phyloP scores from a whole-genome alignment of 169 alveolate genomes.

The Plasmodium coatneyi region DNA sequence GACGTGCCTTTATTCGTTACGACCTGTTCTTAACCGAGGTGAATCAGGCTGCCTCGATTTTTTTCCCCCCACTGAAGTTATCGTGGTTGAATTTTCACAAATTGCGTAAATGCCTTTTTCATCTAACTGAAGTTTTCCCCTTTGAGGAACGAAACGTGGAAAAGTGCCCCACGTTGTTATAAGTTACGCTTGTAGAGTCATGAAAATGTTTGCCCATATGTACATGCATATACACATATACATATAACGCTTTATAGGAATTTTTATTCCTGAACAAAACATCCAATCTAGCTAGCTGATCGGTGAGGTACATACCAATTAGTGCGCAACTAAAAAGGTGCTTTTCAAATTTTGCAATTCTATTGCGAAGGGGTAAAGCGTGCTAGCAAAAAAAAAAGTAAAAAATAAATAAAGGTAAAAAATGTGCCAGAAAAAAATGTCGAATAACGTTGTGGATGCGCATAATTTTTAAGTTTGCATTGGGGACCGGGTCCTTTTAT shows the following conservation, averaged over 20 bases:
- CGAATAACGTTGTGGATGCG: not conserved
- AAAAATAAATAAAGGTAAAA: not conserved
- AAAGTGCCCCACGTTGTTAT: not conserved
- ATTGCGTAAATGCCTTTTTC: not conserved
- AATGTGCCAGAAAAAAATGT: not conserved
- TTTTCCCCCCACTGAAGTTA: not conserved
- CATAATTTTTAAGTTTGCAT: not conserved
- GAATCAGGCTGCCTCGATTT: not conserved
- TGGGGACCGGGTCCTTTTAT: not conserved
- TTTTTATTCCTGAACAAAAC: not conserved
- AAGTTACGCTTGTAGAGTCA: not conserved
- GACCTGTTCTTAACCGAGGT: not conserved
- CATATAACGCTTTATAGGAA: not conserved
- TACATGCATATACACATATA: not conserved
- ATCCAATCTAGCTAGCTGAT: not conserved
- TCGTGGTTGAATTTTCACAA: not conserved
- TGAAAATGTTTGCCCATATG: not conserved
- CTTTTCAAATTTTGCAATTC: not conserved
- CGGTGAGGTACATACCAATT: not conserved
- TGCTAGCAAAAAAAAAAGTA: not conserved
- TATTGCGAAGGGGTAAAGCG: not conserved
- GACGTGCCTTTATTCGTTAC: not conserved
- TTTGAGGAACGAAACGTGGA: not conserved
- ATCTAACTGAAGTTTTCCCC: not conserved
- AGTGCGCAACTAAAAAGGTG: not conserved